Evolutionary conservation across 441 rosid genomes (phyloP).

Genomic region (Populus tomentosa): DNA sequence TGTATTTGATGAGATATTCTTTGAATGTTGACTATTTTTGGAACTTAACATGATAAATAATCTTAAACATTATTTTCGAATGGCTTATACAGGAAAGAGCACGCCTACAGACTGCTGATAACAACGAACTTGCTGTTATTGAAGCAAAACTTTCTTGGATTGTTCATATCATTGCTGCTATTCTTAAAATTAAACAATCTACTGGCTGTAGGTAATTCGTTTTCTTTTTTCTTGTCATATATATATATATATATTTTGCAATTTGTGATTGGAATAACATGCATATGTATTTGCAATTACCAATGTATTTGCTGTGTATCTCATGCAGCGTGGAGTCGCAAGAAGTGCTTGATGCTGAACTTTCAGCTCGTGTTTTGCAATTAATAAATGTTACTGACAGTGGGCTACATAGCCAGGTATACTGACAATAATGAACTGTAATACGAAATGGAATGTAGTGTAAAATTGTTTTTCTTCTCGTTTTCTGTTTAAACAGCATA

Average conservation of each 20-base stretch:
- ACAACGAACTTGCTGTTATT: constrained; percentile 64
- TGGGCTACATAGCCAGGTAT: constrained; percentile 92
- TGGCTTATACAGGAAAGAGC: constrained; percentile 68
- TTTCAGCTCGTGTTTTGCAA: constrained; percentile 96
- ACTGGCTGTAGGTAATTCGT: constrained; percentile 78
- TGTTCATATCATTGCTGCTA: constrained; percentile 94
- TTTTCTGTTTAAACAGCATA: neutral
- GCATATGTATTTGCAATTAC: neutral
- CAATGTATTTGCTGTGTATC: constrained; percentile 12
- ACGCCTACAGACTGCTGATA: constrained; percentile 51
- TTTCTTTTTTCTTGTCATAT: constrained; percentile 6
- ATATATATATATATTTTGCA: neutral
- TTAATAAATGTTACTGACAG: constrained; percentile 87
- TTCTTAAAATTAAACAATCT: constrained; percentile 84
- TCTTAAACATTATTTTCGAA: constrained; percentile 6
- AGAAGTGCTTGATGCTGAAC: constrained; percentile 98
- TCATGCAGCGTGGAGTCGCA: constrained; percentile 86
- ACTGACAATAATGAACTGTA: neutral
- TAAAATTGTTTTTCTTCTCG: neutral
- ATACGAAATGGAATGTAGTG: neutral
- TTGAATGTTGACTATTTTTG: constrained; percentile 1
- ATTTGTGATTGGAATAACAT: neutral
- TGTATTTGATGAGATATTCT: constrained; percentile 14
- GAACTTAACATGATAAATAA: constrained; percentile 6
- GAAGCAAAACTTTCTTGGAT: constrained; percentile 99